Evolutionary conservation across 75 land plant species (phyloP).

Genomic region (Cupressus sempervirens): DNA sequence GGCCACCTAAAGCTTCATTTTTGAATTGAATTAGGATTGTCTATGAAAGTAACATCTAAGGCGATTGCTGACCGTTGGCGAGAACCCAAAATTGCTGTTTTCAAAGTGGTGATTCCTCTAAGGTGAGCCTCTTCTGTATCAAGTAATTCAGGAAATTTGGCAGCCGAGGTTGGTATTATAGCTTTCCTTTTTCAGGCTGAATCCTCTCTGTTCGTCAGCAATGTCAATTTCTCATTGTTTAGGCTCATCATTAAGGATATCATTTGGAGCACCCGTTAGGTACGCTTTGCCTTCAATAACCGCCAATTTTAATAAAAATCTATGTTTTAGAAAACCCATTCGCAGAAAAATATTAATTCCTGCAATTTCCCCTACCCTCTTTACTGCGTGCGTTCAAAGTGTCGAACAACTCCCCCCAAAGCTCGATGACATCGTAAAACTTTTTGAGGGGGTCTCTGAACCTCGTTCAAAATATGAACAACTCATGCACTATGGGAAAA

Average conservation of each 20-base stretch:
- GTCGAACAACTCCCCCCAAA: conserved; percentile 51
- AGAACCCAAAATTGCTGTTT: no score
- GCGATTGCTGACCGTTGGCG: no score
- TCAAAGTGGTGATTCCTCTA: no score
- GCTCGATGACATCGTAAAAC: conserved; percentile 63
- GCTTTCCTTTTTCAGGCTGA: background rate
- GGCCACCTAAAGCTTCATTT: no score
- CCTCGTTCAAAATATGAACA: conserved; percentile 81
- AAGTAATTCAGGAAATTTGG: no score
- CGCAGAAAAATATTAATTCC: background rate
- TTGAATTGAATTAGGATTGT: no score
- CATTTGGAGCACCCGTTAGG: background rate
- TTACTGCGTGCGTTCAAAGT: conserved; percentile 7
- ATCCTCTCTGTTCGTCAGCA: background rate
- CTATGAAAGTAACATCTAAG: no score
- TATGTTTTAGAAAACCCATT: background rate
- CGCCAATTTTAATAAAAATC: background rate
- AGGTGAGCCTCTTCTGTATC: no score
- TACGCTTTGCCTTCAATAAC: background rate
- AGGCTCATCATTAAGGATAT: background rate
- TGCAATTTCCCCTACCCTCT: background rate
- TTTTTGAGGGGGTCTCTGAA: conserved; percentile 67
- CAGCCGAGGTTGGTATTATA: no score
- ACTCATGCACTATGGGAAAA: conserved; percentile 64
- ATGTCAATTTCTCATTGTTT: background rate